Conservation (phyloP, 208 protist genomes). For the Leishmania mexicana region DNA sequence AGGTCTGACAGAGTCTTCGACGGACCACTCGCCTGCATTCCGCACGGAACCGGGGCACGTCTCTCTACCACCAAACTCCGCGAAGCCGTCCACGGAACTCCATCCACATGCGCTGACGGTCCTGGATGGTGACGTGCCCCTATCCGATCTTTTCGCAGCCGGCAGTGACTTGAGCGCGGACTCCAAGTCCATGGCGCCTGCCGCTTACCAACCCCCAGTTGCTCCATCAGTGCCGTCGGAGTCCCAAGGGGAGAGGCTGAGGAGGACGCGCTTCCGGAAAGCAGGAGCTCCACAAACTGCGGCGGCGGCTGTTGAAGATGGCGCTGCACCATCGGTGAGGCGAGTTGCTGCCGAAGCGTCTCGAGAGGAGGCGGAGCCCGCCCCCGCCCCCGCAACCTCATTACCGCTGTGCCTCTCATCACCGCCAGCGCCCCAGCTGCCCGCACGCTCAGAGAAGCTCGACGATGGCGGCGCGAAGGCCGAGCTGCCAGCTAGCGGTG, state of each 20-base stretch:
- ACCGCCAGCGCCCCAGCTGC: background rate
- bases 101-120: background rate
- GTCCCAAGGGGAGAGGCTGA: background rate
- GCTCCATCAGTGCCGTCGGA: background rate
- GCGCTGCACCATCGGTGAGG: background rate
- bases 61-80: background rate
- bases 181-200: background rate
- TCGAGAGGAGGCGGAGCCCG: background rate
- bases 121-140: constrained; percentile 3
- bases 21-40: background rate
- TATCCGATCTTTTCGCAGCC: background rate
- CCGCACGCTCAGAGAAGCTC: background rate
- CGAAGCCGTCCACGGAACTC: background rate
- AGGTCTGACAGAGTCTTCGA: background rate
- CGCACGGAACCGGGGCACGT: background rate
- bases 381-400: background rate
- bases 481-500: background rate
- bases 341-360: too few relatives aligned
- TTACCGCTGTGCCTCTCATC: background rate
- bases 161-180: background rate
- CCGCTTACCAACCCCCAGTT: background rate
- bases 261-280: background rate
- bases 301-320: background rate
- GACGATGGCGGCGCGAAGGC: background rate
- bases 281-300: background rate